Evolutionary conservation across 2,329 filamentous ascomycete species (phyloP).

Genomic region (Sporothrix globosa): DNA sequence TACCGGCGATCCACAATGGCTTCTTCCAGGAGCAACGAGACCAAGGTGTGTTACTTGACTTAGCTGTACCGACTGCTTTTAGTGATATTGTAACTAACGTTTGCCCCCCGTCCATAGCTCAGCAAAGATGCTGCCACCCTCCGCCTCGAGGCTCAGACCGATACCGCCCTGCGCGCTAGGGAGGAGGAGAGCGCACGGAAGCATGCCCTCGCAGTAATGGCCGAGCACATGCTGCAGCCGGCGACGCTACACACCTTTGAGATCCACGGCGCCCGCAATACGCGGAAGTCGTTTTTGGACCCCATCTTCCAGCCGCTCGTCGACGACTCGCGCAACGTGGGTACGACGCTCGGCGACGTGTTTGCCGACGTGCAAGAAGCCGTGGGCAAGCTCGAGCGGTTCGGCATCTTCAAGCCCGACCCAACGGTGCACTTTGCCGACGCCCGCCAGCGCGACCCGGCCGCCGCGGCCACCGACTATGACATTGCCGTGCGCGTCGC

Average conservation of each 20-base stretch:
- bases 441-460: conserved; percentile 68
- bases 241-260: conserved; percentile 85
- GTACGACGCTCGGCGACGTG: conserved; percentile 79
- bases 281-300: conserved; percentile 81
- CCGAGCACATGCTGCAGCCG: conserved; percentile 81
- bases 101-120: conserved; percentile 21
- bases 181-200: conserved; percentile 33
- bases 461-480: conserved; percentile 74
- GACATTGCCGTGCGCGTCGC: conserved; percentile 76
- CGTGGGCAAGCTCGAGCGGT: conserved; percentile 74
- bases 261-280: conserved; percentile 79
- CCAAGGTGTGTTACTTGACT: conserved; percentile 20
- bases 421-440: conserved; percentile 82
- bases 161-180: conserved; percentile 24
- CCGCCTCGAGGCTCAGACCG: conserved; percentile 32
- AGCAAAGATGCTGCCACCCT: conserved; percentile 31
- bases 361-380: conserved; percentile 70
- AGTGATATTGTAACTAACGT: neutral
- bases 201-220: conserved; percentile 47
- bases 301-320: conserved; percentile 78
- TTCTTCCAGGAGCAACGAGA: conserved; percentile 23
- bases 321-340: conserved; percentile 64
- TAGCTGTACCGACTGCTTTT: neutral
- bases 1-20: conserved; percentile 34
- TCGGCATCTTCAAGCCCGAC: conserved; percentile 85